phyloP scores from a whole-genome alignment of 352 stramenopile genomes.

The Globisporangium paroecandrum region DNA sequence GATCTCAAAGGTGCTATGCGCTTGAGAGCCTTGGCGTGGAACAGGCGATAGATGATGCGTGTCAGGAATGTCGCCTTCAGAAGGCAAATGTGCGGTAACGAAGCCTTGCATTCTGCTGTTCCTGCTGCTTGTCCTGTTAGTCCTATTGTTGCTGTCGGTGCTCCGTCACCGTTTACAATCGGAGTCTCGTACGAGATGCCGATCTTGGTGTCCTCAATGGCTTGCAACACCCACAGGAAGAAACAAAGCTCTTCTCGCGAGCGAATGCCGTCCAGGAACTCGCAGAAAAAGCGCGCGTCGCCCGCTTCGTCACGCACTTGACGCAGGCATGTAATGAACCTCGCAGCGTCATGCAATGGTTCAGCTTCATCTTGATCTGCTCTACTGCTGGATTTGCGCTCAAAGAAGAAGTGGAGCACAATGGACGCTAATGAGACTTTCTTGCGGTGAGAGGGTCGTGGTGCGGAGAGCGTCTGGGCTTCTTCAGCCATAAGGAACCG shows the following conservation, averaged over 20 bases:
- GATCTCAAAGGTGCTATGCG: conserved; percentile 7
- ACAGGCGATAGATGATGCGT: conserved; percentile 41
- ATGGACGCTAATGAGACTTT: conserved; percentile 26
- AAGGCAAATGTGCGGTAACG: conserved; percentile 31
- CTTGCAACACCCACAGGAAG: conserved; percentile 52
- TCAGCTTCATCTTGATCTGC: conserved; percentile 22
- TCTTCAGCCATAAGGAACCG: conserved; percentile 54
- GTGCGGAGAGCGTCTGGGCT: conserved; percentile 19
- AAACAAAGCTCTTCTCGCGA: conserved; percentile 47
- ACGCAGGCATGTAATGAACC: conserved; percentile 40
- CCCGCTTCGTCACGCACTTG: conserved; percentile 17
- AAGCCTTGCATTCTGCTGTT: not conserved
- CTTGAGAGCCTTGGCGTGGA: conserved; percentile 33
- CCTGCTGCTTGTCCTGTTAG: not conserved
- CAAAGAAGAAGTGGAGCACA: conserved; percentile 57
- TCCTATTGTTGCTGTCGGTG: no score
- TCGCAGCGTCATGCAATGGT: conserved; percentile 26
- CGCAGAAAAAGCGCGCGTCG: conserved; percentile 54
- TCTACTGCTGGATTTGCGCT: conserved; percentile 23
- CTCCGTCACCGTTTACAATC: not conserved
- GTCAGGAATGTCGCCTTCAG: conserved; percentile 54
- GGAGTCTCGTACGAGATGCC: conserved; percentile 45
- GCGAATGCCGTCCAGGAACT: conserved; percentile 41
- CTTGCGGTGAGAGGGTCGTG: not conserved
- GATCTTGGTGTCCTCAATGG: conserved; percentile 37